Conservation (phyloP, 129 eudicot genomes). For the Daucus carota region DH1_v3.0 NC_030387.2:299001-299500, state of each 20-base stretch:
- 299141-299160: neutral
- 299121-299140: slow-evolving; percentile 28
- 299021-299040: slow-evolving; percentile 23
- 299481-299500: neutral
- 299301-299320: slow-evolving; percentile 29
- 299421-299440: slow-evolving; percentile 39
- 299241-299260: slow-evolving; percentile 19
- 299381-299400: neutral
- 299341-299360: neutral
- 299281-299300: slow-evolving; percentile 42
- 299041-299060: slow-evolving; percentile 16
- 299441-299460: slow-evolving; percentile 17
- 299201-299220: slow-evolving; percentile 43
- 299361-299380: neutral
- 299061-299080: slow-evolving; percentile 36
- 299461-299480: slow-evolving; percentile 2
- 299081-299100: slow-evolving; percentile 51
- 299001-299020: slow-evolving; percentile 16
- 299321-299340: neutral
- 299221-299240: slow-evolving; percentile 26
- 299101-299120: slow-evolving; percentile 57
- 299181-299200: slow-evolving; percentile 54
- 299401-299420: neutral
- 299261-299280: slow-evolving; percentile 21
- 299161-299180: slow-evolving; percentile 21